Evolutionary conservation across 345 rosid genomes (phyloP).

Genomic region (Acer saccharum): DNA sequence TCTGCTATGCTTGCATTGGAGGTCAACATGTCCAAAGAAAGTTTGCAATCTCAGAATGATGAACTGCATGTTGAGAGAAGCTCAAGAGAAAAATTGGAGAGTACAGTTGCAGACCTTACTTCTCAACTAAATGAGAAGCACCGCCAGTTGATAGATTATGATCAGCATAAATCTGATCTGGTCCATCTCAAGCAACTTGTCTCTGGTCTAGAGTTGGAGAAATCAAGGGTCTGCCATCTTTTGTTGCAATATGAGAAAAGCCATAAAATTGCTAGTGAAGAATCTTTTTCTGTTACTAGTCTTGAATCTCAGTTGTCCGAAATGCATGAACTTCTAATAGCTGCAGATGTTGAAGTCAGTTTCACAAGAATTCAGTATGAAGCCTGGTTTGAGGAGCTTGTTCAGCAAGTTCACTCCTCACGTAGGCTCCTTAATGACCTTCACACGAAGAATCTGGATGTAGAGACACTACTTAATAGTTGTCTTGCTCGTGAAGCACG

Average conservation of each 20-base stretch:
- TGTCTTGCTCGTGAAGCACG: conserved; percentile 55
- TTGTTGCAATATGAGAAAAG: conserved; percentile 54
- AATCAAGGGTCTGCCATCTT: conserved; percentile 42
- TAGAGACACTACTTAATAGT: conserved; percentile 49
- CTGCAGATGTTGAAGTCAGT: conserved; percentile 52
- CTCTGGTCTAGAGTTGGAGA: conserved; percentile 63
- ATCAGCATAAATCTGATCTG: conserved; percentile 57
- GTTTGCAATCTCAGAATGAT: conserved; percentile 35
- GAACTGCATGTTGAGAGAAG: conserved; percentile 59
- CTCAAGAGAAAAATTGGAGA: conserved; percentile 45
- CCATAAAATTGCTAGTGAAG: conserved; percentile 43
- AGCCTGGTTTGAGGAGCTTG: conserved; percentile 46
- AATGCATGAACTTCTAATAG: conserved; percentile 53
- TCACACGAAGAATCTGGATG: conserved; percentile 52
- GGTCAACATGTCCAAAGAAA: conserved; percentile 45
- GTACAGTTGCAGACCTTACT: conserved; percentile 45
- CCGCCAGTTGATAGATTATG: conserved; percentile 49
- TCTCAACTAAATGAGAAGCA: conserved; percentile 56
- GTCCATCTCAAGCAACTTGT: conserved; percentile 55
- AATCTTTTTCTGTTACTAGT: conserved; percentile 45
- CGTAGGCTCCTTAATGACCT: conserved; percentile 45
- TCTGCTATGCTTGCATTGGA: conserved; percentile 46
- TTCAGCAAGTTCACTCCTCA: conserved; percentile 45
- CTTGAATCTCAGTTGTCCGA: conserved; percentile 67
- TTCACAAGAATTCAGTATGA: conserved; percentile 57